Evolutionary conservation across 2,329 filamentous ascomycete genomes (phyloP).

Genomic region (Lasiodiplodia sp.): DNA sequence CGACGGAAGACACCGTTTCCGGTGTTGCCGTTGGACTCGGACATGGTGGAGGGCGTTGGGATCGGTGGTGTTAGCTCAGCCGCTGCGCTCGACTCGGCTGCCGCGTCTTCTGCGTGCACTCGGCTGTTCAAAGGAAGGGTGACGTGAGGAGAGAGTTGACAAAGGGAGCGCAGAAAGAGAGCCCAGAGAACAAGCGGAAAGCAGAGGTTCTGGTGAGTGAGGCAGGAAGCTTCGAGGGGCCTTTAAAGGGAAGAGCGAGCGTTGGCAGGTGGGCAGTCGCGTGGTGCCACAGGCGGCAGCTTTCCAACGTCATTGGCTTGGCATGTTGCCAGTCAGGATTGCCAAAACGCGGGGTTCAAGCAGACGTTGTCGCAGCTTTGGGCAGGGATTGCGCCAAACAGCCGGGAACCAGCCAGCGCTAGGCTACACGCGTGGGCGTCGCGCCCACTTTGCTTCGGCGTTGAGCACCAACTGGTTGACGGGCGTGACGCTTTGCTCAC

Average conservation of each 20-base stretch:
- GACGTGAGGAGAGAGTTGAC: not conserved
- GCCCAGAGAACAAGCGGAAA: not conserved
- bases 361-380: conserved; percentile 17
- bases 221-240: not conserved
- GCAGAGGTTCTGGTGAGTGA: not conserved
- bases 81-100: not conserved
- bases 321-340: not conserved
- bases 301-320: conserved; percentile 20
- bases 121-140: not conserved
- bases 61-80: not conserved
- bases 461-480: not conserved
- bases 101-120: not conserved
- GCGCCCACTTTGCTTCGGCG: not conserved
- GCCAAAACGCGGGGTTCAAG: conserved; percentile 14
- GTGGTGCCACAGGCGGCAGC: conserved; percentile 16
- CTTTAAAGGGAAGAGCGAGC: conserved; percentile 10
- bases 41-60: conserved; percentile 17
- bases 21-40: conserved; percentile 28
- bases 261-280: conserved; percentile 7
- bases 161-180: not conserved
- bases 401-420: conserved; percentile 1
- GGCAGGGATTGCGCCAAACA: conserved; percentile 12
- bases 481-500: not conserved
- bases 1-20: conserved; percentile 18
- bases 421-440: not conserved